These are phyloP conservation scores for Solanum appendiculatum DNA, from an alignment of 257 asterid genomes.

Conservation along the genomic window DNA sequence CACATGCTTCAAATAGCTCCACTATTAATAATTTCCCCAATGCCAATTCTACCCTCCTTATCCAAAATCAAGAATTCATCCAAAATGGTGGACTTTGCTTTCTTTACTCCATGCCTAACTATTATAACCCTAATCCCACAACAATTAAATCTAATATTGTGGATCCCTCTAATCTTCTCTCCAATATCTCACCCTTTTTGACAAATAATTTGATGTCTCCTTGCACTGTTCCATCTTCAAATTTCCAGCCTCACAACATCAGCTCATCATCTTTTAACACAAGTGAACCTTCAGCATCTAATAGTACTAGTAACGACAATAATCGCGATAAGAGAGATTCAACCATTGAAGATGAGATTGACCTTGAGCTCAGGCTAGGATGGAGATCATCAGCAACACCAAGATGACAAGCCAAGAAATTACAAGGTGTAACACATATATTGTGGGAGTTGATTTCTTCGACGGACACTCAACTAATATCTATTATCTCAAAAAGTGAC, in stretches of 20 bases:
- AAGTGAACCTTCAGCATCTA: slow-evolving; percentile 21
- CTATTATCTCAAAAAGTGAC: background rate
- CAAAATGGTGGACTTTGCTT: slow-evolving; percentile 33
- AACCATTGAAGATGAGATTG: slow-evolving; percentile 28
- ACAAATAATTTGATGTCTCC: slow-evolving; percentile 2
- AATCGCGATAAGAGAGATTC: slow-evolving; percentile 1
- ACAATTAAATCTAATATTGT: background rate
- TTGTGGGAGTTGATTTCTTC: background rate
- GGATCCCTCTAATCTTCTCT: slow-evolving; percentile 8
- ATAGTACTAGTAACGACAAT: slow-evolving; percentile 7
- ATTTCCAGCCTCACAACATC: background rate
- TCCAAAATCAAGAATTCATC: slow-evolving; percentile 29
- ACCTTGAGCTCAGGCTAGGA: slow-evolving; percentile 63
- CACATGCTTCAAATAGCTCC: background rate
- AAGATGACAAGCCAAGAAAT: background rate
- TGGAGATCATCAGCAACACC: slow-evolving; percentile 6
- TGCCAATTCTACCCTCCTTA: slow-evolving; percentile 9
- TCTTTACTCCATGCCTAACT: slow-evolving; percentile 28
- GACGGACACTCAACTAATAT: background rate
- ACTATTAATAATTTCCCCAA: background rate
- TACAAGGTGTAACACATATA: background rate
- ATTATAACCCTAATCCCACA: slow-evolving; percentile 29
- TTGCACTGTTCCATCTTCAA: too few relatives aligned
- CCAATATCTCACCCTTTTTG: slow-evolving; percentile 2
- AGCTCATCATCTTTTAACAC: slow-evolving; percentile 24